Evolutionary conservation across 2,329 filamentous ascomycete genomes (phyloP), one percentile per base, ranked within the genome.

Genomic region (Pseudopyrenochaeta lycopersici): DNA sequence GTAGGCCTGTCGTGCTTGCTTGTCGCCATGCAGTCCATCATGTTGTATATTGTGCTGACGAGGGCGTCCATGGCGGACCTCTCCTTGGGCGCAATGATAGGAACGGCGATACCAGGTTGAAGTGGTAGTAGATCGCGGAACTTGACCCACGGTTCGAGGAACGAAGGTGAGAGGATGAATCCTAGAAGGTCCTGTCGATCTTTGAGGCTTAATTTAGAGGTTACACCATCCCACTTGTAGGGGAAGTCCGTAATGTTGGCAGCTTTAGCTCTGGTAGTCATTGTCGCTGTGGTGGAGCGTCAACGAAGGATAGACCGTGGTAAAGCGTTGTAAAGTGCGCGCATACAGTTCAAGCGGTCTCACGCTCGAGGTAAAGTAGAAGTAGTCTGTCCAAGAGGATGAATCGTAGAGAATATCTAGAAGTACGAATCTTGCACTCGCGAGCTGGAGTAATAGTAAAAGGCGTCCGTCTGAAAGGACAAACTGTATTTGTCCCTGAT

Each of bases 1-100:
- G 31, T 49, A 14, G 54, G 49, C 6, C 49, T 32, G 31, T 56
- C 45, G 49, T 49, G 49, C 12, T 27, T 31, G 15, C 21, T 49
- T 14, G 35, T 30, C 2, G 27, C 17, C 49, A 56, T 52, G 23
- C 14, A 15, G 29, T 56, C 49, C 54, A 56, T 56, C n/a, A 17
- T 17, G 27, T 46, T 27, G 21, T 56, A 56, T 10, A 30, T 49
- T 3, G 29, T 42, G 17, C 9, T 31, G 18, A 42, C 7, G 11
- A 46, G 31, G 6, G 41, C 29, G 27, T 29, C 30, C 35, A 51
- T 44, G 15, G 20, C 35, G 15, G 42, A 36, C 38, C 46, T 49
- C 33, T 41, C 46, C 23, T 43, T 50, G 18, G 30, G 52, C 20
- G 38, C 4, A n/a, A 38, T 21, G 32, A 21, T 21, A 27, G 32